Conservation (phyloP, 352 stramenopile genomes). For the Phytophthora pluvialis region DNA sequence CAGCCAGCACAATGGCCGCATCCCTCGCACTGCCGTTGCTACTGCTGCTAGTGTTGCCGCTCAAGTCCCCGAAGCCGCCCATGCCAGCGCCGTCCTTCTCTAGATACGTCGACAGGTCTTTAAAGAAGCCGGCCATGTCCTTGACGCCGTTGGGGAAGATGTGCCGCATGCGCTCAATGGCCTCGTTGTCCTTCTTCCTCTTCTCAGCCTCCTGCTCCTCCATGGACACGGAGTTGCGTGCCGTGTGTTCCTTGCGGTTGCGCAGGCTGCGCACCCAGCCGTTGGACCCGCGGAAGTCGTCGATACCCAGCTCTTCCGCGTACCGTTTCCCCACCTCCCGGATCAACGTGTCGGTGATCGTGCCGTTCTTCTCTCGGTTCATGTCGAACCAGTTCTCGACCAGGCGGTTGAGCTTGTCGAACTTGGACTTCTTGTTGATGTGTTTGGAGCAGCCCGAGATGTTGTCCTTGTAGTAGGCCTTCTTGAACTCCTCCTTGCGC, state of each 20-base stretch:
- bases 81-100: slow-evolving; percentile 59
- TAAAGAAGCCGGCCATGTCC: slow-evolving; percentile 78
- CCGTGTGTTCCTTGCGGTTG: slow-evolving; percentile 77
- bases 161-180: slow-evolving; percentile 72
- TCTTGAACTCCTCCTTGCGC: slow-evolving; percentile 89
- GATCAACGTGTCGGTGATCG: slow-evolving; percentile 76
- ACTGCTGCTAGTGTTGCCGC: slow-evolving; percentile 25
- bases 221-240: slow-evolving; percentile 51
- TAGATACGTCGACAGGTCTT: slow-evolving; percentile 73
- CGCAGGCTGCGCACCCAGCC: slow-evolving; percentile 81
- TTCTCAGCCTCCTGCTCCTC: slow-evolving; percentile 66
- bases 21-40: slow-evolving; percentile 24
- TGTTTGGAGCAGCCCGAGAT: slow-evolving; percentile 84
- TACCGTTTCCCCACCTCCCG: slow-evolving; percentile 78
- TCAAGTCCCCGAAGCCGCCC: slow-evolving; percentile 24
- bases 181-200: slow-evolving; percentile 74
- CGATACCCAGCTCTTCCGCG: slow-evolving; percentile 74
- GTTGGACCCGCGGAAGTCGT: slow-evolving; percentile 81
- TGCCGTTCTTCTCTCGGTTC: slow-evolving; percentile 73
- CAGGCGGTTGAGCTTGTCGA: slow-evolving; percentile 81
- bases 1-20: slow-evolving; percentile 22
- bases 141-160: slow-evolving; percentile 78
- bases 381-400: slow-evolving; percentile 89
- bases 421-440: slow-evolving; percentile 91
- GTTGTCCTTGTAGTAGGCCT: slow-evolving; percentile 88